Evolutionary conservation across 78 protist genomes (phyloP), one percentile per base, ranked within the genome.

Genomic region (Diacronema lutheri): DNA sequence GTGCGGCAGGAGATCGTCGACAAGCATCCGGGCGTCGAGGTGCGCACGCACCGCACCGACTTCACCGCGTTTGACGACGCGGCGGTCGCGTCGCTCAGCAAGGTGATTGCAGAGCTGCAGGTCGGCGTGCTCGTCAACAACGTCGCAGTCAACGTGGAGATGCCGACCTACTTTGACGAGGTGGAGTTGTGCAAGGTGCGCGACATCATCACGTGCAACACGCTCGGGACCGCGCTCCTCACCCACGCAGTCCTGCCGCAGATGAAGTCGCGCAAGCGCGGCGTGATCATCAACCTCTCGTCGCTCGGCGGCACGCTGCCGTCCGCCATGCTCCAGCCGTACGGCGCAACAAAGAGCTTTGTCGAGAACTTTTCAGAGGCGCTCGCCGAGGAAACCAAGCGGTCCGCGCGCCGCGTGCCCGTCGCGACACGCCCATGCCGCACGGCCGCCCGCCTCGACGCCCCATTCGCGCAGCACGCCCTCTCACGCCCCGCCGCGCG

Each of bases 101-200:
- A 3, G 40, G 20, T 9, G 46, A 3, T 86, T 12, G 1, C 46
- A 12, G 29, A 77, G 38, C 21, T 71, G 20, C 86, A 78, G 26
- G 57, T 89, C 46, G 73, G 81, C 44, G 84, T 86, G 33, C 64
- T 86, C 31, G 58, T 89, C 26, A 89, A 89, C 85, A 89, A 89
- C 73, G 92, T 89, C 23, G 92, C 91, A 3, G 50, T 89, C 23
- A 58, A 26, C 68, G 56, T 40, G 7, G 19, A 38, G 56, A 23
- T 72, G n/a, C 88, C 88, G 69, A n/a, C 33, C 21, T 16, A 4
- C 68, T 65, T 64, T 62, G 81, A 57, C 5, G 88, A 57, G 21
- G 66, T 20, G 50, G 46, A 37, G 23, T 13, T 25, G 31, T 0
- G 41, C 46, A 38, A 83, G 25, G 46, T 46, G 23, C 19, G 35